Conservation (phyloP, 495 filamentous ascomycete genomes). For the Hypomontagnella monticulosa region DNA sequence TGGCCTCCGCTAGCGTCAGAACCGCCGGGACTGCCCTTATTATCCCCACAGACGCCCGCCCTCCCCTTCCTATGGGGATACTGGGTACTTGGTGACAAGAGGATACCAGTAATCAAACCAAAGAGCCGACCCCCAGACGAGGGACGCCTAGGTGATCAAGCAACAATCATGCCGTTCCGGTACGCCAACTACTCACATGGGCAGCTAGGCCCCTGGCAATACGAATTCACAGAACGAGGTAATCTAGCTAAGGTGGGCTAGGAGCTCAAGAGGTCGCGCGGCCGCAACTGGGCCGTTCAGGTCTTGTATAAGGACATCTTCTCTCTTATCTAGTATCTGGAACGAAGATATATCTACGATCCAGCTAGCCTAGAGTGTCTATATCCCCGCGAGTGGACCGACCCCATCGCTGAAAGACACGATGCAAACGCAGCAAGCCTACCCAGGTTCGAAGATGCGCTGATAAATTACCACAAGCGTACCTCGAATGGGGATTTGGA, state of each 20-base stretch:
- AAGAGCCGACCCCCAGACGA: constrained; percentile 2
- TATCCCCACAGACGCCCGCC: background rate
- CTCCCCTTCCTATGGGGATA: constrained; percentile 17
- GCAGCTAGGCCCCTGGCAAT: constrained; percentile 8
- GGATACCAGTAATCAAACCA: constrained; percentile 12
- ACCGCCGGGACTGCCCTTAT: background rate
- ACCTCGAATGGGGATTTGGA: background rate
- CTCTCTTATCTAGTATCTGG: constrained; percentile 15
- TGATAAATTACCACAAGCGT: constrained; percentile 7
- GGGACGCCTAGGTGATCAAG: background rate
- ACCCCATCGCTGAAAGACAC: background rate
- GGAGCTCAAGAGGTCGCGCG: constrained; percentile 1
- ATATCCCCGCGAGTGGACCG: constrained; percentile 23
- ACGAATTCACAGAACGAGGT: background rate
- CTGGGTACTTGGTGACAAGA: background rate
- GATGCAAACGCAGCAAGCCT: background rate
- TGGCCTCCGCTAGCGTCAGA: background rate
- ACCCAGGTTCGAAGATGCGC: constrained; percentile 1
- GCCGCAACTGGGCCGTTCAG: constrained; percentile 2
- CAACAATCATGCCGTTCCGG: constrained; percentile 1
- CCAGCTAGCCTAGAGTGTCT: background rate
- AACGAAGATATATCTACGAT: constrained; percentile 13
- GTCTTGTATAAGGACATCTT: constrained; percentile 28
- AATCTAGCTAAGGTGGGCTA: background rate
- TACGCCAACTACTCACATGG: constrained; percentile 9